A percentile compares a stretch with the other conserved stretches of the same genome.
These are phyloP conservation scores for Penicillium glabrum DNA, from an alignment of 2,329 filamentous ascomycete species.

Conservation along the genomic window DNA sequence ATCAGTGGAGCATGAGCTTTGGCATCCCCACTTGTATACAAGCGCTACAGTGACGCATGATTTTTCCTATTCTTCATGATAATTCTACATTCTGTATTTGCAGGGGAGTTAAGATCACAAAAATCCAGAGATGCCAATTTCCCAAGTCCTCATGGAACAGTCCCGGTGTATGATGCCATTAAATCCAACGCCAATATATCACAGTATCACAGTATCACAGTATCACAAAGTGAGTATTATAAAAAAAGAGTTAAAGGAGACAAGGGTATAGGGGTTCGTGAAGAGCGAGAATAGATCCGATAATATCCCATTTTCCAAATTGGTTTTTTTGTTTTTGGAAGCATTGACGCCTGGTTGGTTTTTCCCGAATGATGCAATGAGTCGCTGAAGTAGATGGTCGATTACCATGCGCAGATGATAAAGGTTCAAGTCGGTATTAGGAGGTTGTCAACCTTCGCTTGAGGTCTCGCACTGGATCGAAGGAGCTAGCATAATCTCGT, in stretches of 20 bases:
- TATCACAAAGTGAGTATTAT: not conserved
- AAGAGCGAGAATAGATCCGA: not conserved
- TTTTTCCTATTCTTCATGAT: not conserved
- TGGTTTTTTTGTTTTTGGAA: slow-evolving; percentile 5
- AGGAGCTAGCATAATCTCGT: slow-evolving; percentile 81
- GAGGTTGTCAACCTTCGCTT: slow-evolving; percentile 40
- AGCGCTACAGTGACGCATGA: too few species aligned
- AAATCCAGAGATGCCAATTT: not conserved
- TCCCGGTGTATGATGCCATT: slow-evolving; percentile 9
- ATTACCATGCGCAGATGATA: not conserved
- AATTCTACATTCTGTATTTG: slow-evolving; percentile 15
- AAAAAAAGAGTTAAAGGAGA: not conserved
- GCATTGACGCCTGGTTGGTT: slow-evolving; percentile 11
- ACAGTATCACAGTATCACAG: not conserved
- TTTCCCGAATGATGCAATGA: slow-evolving; percentile 17
- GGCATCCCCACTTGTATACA: not conserved
- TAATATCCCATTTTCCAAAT: not conserved
- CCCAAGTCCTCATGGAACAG: not conserved
- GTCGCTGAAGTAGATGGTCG: slow-evolving; percentile 2
- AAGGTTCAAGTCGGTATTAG: slow-evolving; percentile 10
- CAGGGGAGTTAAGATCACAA: not conserved
- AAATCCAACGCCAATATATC: slow-evolving; percentile 14
- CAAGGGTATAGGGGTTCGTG: slow-evolving; percentile 1
- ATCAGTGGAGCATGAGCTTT: not conserved
- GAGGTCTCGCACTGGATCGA: slow-evolving; percentile 71